Percentiles rank a stretch among this genome's conserved stretches.
Conservation (phyloP, 257 asterid genomes). For the Scutellaria baicalensis region DNA sequence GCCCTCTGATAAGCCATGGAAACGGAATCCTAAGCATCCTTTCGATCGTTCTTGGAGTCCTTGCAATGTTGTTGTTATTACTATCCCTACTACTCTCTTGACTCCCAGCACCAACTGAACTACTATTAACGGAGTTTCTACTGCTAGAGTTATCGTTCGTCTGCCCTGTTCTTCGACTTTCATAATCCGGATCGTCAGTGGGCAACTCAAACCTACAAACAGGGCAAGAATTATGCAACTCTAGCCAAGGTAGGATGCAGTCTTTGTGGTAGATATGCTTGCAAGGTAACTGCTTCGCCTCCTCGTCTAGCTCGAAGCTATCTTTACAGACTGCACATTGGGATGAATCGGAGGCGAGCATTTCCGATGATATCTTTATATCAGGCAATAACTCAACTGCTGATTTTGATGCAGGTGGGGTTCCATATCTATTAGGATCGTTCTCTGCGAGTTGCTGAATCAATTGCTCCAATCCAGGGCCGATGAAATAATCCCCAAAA, state of each 20-base stretch:
- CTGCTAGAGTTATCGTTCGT: neutral
- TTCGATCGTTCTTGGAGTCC: slow-evolving; percentile 33
- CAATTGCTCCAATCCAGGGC: slow-evolving; percentile 28
- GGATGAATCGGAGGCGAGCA: slow-evolving; percentile 25
- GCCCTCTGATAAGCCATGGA: slow-evolving; percentile 48
- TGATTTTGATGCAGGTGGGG: slow-evolving; percentile 31
- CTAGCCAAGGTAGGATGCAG: slow-evolving; percentile 59
- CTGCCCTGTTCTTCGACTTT: slow-evolving; percentile 29
- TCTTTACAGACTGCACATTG: slow-evolving; percentile 63
- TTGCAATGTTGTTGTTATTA: slow-evolving; percentile 6
- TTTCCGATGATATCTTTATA: slow-evolving; percentile 18
- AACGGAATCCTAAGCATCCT: slow-evolving; percentile 53
- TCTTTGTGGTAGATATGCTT: slow-evolving; percentile 49
- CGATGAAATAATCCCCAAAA: slow-evolving; percentile 29
- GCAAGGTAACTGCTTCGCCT: slow-evolving; percentile 46
- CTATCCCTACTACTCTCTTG: slow-evolving; percentile 26
- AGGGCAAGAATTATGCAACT: slow-evolving; percentile 56
- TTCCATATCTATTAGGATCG: slow-evolving; percentile 27
- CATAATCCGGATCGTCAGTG: slow-evolving; percentile 60
- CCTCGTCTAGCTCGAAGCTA: slow-evolving; percentile 40
- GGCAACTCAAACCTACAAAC: slow-evolving; percentile 64
- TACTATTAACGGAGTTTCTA: neutral
- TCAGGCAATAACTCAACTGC: slow-evolving; percentile 25
- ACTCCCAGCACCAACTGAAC: slow-evolving; percentile 27
- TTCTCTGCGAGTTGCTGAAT: slow-evolving; percentile 32